These are phyloP conservation scores for Grifola frondosa DNA, from an alignment of 1,284 basidiomycete species.

Conservation along the genomic window DNA sequence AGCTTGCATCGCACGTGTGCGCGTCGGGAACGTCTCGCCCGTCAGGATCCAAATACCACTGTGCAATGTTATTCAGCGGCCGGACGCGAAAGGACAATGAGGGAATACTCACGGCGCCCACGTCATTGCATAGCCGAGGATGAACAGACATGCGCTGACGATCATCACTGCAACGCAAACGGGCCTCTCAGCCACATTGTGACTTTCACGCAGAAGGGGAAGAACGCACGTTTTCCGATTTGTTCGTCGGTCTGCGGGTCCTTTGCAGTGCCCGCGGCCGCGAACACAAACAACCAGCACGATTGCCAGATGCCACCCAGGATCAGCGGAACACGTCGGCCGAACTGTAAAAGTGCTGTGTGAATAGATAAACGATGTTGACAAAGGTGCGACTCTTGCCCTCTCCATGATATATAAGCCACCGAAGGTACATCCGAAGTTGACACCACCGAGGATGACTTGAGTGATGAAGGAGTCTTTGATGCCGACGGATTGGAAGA, in stretches of 20 bases:
- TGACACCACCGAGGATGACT: constrained; percentile 71
- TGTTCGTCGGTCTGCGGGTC: constrained; percentile 47
- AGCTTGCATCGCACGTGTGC: constrained; percentile 76
- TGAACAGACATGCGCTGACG: constrained; percentile 77
- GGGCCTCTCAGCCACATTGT: constrained; percentile 4
- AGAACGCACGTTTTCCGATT: constrained; percentile 52
- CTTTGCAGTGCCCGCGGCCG: constrained; percentile 69
- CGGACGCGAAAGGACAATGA: neutral
- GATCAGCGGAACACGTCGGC: constrained; percentile 62
- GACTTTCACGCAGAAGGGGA: neutral
- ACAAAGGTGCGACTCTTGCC: no score
- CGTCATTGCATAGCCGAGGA: constrained; percentile 74
- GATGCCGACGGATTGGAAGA: constrained; percentile 71
- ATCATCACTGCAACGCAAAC: constrained; percentile 64
- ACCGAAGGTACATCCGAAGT: constrained; percentile 68
- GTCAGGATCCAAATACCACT: constrained; percentile 74
- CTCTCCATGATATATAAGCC: constrained; percentile 71
- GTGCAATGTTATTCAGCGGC: constrained; percentile 1
- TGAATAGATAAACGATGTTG: neutral
- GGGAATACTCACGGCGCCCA: constrained; percentile 56
- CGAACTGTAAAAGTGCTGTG: constrained; percentile 42
- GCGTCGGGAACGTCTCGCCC: constrained; percentile 76
- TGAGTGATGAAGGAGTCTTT: constrained; percentile 68
- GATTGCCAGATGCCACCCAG: constrained; percentile 74
- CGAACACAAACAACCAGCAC: constrained; percentile 77